Evolutionary conservation across 1,139 yeast genomes (phyloP).

Genomic region (Suhomyces bokatorum): DNA sequence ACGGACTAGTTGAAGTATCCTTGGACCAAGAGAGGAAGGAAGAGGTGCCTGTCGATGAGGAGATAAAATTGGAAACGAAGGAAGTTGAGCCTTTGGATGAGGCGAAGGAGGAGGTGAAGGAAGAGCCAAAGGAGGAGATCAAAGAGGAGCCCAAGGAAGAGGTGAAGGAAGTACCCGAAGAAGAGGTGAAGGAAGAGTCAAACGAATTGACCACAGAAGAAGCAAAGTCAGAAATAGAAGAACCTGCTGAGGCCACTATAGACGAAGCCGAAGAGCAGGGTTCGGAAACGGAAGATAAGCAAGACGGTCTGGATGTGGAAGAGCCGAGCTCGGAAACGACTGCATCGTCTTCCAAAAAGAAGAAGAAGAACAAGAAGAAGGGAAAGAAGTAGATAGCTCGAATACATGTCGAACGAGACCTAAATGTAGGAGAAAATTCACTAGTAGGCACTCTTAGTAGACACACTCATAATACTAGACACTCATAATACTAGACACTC

Average conservation of each 20-base stretch:
- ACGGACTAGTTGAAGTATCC: background rate
- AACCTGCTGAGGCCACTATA: background rate
- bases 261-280: conserved; percentile 5
- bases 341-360: conserved; percentile 12
- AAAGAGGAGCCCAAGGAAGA: too few species aligned
- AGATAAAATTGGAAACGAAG: too few species aligned
- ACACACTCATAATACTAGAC: too few species aligned
- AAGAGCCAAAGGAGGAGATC: too few species aligned
- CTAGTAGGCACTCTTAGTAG: too few species aligned
- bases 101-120: too few species aligned
- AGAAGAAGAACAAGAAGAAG: conserved; percentile 23
- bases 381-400: conserved; percentile 9
- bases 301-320: conserved; percentile 6
- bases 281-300: background rate
- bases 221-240: too few species aligned
- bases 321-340: background rate
- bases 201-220: too few species aligned
- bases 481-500: too few species aligned
- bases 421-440: too few species aligned
- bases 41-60: too few species aligned
- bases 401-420: conserved; percentile 2
- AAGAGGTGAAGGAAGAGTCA: background rate
- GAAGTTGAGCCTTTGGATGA: too few species aligned
- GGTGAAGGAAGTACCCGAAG: background rate
- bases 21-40: background rate